phyloP scores from a whole-genome alignment of 116 monocot genomes.

The Iris pallida region DNA sequence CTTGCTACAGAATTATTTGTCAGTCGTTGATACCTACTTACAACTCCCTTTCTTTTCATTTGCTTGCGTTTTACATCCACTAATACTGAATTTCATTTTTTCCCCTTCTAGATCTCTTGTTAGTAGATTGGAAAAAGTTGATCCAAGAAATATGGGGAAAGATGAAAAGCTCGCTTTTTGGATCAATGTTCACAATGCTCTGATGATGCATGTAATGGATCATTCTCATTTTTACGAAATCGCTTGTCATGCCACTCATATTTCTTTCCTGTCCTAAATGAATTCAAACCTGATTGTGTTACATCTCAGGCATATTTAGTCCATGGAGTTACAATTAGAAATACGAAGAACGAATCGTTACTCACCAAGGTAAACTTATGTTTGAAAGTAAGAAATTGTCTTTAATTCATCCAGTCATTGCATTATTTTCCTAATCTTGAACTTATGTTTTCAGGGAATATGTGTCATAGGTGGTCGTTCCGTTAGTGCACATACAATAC shows the following conservation, averaged over 20 bases:
- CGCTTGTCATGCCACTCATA: no score
- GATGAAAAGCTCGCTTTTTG: slow-evolving; percentile 88
- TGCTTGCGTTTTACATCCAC: not conserved
- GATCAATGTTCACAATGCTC: slow-evolving; percentile 90
- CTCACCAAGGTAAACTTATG: slow-evolving; percentile 56
- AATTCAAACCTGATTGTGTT: not conserved
- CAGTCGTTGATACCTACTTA: not conserved
- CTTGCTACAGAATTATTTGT: slow-evolving; percentile 56
- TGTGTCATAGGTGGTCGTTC: slow-evolving; percentile 69
- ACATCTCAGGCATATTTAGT: slow-evolving; percentile 58
- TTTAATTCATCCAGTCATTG: no score
- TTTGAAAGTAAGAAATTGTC: not conserved
- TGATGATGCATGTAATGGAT: slow-evolving; percentile 73
- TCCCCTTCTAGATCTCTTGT: slow-evolving; percentile 46
- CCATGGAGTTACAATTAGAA: slow-evolving; percentile 57
- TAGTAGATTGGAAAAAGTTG: slow-evolving; percentile 47
- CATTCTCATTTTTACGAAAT: no score
- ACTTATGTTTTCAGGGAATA: slow-evolving; percentile 39
- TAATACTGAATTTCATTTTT: not conserved
- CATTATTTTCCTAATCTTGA: not conserved
- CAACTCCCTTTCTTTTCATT: no score
- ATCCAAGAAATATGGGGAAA: slow-evolving; percentile 62
- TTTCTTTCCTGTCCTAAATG: no score
- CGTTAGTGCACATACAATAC: slow-evolving; percentile 60
- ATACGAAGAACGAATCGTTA: slow-evolving; percentile 39